Evolutionary conservation across 352 stramenopile genomes (phyloP), one percentile per base, ranked within the genome.

Genomic region (Phytophthora meadii): DNA sequence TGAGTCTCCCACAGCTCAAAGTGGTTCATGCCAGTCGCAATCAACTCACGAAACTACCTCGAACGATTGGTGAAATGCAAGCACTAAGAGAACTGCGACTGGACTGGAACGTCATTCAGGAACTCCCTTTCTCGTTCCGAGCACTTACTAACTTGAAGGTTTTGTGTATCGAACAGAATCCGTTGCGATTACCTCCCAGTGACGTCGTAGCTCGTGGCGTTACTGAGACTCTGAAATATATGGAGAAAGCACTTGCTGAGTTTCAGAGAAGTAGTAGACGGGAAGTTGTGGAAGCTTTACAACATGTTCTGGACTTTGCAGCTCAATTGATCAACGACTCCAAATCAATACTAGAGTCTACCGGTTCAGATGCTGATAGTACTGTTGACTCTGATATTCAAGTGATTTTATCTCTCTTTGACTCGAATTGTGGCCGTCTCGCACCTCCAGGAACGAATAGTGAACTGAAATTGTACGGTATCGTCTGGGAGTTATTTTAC

Each of bases 91-190:
- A 85, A n/a, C 50, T 89, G 0, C 75, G 81, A 0, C 54, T 92
- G 14, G 82, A 92, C 53, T 92, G 81, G 81, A 92, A 92, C 54
- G 51, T 32, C 2, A 73, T 92, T 42, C 76, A 70, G 36, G 80
- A 89, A 51, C 74, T 92, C 19, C 82, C 82, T 0, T 89, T 89
- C 58, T 89, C 81, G 1, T 87, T 92, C 24, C 79, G 81, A 1
- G 27, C 41, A 14, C 48, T 85, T 12, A 63, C 15, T 0, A 52
- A 55, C 1, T 60, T 92, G 0, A 28, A 74, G 34, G 53, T 73
- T 15, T 55, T 92, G 2, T 76, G 74, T 32, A 76, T 92, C 70
- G 83, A 92, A 54, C 72, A 81, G n/a, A 92, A 89, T 36, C 82
- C 79, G 3, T 65, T 89, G 45, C 67, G 70, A 0, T 50, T 84